These are phyloP conservation scores for Coelastrella sp. DNA, from an alignment of 139 green algal genomes.

Conservation along the genomic window DNA sequence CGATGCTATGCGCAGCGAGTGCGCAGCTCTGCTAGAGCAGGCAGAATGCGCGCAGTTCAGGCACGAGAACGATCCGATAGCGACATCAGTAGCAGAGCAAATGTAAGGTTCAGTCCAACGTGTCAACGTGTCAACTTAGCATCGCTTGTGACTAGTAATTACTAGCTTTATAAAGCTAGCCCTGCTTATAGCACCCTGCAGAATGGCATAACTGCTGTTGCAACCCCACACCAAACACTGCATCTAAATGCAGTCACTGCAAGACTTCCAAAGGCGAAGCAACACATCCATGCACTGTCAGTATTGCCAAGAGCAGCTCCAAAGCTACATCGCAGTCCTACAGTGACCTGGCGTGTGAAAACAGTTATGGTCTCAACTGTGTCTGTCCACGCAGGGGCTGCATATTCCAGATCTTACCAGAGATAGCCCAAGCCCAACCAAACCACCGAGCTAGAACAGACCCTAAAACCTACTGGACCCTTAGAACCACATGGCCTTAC, in stretches of 20 bases:
- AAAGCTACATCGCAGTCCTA: too few species aligned
- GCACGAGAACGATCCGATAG: neutral
- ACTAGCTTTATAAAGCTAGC: too few species aligned
- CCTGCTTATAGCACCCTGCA: too few species aligned
- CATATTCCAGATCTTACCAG: conserved; percentile 26
- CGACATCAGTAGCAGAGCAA: neutral
- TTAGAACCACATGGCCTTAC: conserved; percentile 1
- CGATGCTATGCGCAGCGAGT: neutral
- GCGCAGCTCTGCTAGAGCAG: neutral
- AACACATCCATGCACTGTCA: too few species aligned
- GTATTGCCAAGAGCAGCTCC: too few species aligned
- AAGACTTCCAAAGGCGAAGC: too few species aligned
- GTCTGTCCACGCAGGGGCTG: neutral
- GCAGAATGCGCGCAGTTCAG: neutral
- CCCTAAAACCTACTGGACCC: neutral
- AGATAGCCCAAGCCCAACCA: neutral
- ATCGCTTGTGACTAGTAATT: neutral
- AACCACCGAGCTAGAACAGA: neutral
- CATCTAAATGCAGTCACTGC: too few species aligned
- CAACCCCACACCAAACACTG: too few species aligned
- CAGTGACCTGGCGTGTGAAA: too few species aligned
- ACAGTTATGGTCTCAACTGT: neutral
- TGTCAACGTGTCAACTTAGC: neutral
- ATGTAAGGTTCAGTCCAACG: neutral
- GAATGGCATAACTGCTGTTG: too few species aligned